These are phyloP conservation scores for Teratosphaeria nubilosa DNA, from an alignment of 2,329 filamentous ascomycete species.

Conservation along the genomic window DNA sequence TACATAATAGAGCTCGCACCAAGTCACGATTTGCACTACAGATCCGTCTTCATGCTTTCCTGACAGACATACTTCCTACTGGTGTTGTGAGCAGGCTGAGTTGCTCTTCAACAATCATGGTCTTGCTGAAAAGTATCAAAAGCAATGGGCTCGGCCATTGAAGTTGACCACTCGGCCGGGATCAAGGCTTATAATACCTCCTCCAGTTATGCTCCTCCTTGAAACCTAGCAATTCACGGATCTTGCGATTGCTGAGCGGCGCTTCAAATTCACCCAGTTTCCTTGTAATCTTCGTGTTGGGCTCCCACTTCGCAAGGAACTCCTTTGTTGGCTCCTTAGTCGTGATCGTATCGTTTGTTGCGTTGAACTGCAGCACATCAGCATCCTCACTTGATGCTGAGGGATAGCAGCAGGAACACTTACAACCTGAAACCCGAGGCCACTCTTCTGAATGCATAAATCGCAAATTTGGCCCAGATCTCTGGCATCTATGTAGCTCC, in stretches of 20 bases:
- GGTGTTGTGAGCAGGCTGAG: too few species aligned
- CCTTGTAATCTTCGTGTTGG: slow-evolving; percentile 42
- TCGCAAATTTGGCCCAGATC: slow-evolving; percentile 54
- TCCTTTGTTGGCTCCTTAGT: slow-evolving; percentile 41
- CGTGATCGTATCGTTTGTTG: slow-evolving; percentile 53
- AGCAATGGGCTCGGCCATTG: background rate
- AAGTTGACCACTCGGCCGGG: background rate
- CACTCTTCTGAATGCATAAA: slow-evolving; percentile 42
- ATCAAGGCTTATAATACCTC: slow-evolving; percentile 33
- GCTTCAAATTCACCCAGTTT: slow-evolving; percentile 51
- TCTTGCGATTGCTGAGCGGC: slow-evolving; percentile 52
- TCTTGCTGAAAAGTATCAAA: too few species aligned
- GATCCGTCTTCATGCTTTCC: too few species aligned
- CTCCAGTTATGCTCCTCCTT: slow-evolving; percentile 50
- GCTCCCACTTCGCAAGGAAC: slow-evolving; percentile 42
- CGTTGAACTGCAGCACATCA: slow-evolving; percentile 41
- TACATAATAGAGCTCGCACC: background rate
- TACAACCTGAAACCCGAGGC: slow-evolving; percentile 48
- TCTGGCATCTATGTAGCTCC: slow-evolving; percentile 53
- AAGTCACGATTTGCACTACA: too few species aligned
- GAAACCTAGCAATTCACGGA: slow-evolving; percentile 49
- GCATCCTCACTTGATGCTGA: background rate
- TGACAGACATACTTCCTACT: too few species aligned
- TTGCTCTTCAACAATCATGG: too few species aligned
- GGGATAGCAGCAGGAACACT: background rate